phyloP scores from a whole-genome alignment of 305 asterid species.

The Fraxinus floribunda region DNA sequence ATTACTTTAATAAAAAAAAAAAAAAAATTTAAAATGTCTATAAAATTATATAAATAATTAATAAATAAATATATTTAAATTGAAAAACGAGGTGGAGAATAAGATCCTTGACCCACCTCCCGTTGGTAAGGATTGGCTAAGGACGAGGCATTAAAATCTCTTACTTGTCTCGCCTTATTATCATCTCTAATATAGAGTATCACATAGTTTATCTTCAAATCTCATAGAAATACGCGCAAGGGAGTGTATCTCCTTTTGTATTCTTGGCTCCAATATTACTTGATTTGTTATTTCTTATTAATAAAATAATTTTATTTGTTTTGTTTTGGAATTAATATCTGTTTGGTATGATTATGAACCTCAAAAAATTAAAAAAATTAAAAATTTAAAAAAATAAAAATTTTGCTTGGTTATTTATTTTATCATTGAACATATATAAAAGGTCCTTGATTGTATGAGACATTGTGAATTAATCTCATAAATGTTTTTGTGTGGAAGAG shows the following conservation, averaged over 20 bases:
- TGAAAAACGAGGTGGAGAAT: conserved; percentile 43
- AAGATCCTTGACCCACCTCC: not conserved
- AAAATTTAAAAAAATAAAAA: too few species aligned
- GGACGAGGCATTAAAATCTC: not conserved
- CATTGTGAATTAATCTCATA: not conserved
- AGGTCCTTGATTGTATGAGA: not conserved
- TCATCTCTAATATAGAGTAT: not conserved
- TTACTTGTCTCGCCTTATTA: not conserved
- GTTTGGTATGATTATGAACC: not conserved
- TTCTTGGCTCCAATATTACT: too few species aligned
- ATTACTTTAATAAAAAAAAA: too few species aligned
- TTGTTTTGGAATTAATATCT: not conserved
- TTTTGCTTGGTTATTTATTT: not conserved
- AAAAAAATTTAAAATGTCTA: not conserved
- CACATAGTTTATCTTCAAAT: not conserved
- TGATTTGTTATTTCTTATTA: not conserved
- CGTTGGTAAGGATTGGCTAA: not conserved
- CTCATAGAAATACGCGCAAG: too few species aligned
- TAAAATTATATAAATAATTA: not conserved
- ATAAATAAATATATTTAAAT: not conserved
- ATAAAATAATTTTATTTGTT: not conserved
- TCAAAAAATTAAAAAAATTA: too few species aligned
- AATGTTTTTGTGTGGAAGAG: not conserved
- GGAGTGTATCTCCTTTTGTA: too few species aligned
- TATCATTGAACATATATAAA: not conserved